phyloP scores from a whole-genome alignment of 768 basidiomycete genomes.

The Astraeus odoratus region DNA sequence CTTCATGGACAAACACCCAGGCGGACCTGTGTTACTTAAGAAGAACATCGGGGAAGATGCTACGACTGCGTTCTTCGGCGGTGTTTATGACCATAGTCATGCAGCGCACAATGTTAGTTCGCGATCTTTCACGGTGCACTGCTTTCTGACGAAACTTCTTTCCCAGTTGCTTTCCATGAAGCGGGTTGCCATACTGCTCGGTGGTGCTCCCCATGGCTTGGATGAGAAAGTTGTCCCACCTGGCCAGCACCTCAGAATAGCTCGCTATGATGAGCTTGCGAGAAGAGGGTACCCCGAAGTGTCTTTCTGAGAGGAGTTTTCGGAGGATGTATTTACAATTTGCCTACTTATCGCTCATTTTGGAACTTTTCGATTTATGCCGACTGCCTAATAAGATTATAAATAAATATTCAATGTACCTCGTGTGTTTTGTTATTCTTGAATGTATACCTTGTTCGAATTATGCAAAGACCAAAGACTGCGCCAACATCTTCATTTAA shows the following conservation, averaged over 20 bases:
- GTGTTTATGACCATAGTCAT: constrained; percentile 78
- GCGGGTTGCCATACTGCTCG: constrained; percentile 42
- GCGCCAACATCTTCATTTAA: no score
- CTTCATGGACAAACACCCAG: constrained; percentile 86
- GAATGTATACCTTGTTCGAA: no score
- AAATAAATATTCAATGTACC: no score
- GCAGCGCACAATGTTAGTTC: constrained; percentile 68
- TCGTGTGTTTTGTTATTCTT: no score
- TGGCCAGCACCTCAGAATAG: constrained; percentile 56
- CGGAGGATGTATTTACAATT: no score
- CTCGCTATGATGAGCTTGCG: constrained; percentile 43
- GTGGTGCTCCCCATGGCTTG: constrained; percentile 39
- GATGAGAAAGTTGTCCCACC: constrained; percentile 59
- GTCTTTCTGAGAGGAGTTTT: background rate
- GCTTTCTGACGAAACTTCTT: background rate
- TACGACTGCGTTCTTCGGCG: constrained; percentile 87
- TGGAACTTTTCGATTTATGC: no score
- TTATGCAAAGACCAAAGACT: no score
- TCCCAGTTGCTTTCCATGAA: constrained; percentile 28
- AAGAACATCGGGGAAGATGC: constrained; percentile 86
- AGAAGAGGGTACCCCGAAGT: constrained; percentile 25
- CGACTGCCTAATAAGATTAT: no score
- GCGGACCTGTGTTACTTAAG: constrained; percentile 71
- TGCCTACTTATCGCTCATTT: no score
- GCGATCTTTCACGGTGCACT: background rate